These are phyloP conservation scores for Debaryomyces subglobosus DNA, from an alignment of 1,139 yeast species.

Conservation along the genomic window DNA sequence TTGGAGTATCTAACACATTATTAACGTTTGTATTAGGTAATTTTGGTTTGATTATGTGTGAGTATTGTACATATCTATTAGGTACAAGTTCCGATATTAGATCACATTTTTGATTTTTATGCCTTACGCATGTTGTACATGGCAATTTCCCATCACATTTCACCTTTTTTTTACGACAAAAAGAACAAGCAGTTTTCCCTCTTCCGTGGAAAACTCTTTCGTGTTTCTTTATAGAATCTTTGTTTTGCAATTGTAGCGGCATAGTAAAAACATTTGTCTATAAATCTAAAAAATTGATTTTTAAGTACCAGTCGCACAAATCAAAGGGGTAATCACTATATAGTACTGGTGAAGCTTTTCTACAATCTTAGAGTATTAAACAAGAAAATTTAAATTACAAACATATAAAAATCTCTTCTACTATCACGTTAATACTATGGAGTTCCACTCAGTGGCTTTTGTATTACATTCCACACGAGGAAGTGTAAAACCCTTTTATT, in stretches of 20 bases:
- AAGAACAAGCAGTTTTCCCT: constrained; percentile 2
- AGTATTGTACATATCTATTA: neutral
- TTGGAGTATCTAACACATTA: neutral
- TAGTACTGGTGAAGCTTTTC: too few species aligned
- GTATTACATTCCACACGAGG: too few species aligned
- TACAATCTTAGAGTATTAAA: too few species aligned
- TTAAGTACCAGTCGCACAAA: neutral
- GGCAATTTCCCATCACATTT: constrained; percentile 12
- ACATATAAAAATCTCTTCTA: too few species aligned
- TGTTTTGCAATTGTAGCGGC: neutral
- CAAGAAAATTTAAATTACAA: too few species aligned
- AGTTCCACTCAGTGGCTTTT: too few species aligned
- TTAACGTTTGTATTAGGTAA: neutral
- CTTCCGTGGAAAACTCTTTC: constrained; percentile 1
- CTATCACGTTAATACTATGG: too few species aligned
- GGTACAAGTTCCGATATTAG: neutral
- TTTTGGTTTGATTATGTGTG: neutral
- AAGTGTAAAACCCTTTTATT: too few species aligned
- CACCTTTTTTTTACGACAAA: constrained; percentile 12
- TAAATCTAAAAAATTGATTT: neutral
- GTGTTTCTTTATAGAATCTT: neutral
- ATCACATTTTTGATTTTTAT: neutral
- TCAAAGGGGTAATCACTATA: too few species aligned
- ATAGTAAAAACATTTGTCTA: too few species aligned
- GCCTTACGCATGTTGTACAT: constrained; percentile 9